Percentiles rank a stretch among this genome's conserved stretches.
phyloP scores from a whole-genome alignment of 2,329 filamentous ascomycete species.

The Nothophoma quercina region DNA sequence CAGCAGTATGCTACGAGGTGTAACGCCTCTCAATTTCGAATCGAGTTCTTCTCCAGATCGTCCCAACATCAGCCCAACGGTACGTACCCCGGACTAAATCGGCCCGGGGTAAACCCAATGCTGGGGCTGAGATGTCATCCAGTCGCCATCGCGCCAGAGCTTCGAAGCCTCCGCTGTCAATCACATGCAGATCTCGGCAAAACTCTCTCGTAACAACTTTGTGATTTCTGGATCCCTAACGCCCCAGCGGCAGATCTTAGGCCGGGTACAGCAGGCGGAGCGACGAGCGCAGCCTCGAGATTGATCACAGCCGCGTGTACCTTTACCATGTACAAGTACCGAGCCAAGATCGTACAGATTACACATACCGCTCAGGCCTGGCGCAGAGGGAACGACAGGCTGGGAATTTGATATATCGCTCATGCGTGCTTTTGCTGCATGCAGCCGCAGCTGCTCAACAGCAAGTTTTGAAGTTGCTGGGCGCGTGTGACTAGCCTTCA shows the following conservation, averaged over 20 bases:
- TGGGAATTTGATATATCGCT: not conserved
- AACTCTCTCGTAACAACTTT: constrained; percentile 36
- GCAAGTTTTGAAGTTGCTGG: constrained; percentile 29
- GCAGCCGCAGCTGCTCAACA: constrained; percentile 16
- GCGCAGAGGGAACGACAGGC: not conserved
- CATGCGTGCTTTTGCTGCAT: constrained; percentile 13
- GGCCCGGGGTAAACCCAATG: constrained; percentile 20
- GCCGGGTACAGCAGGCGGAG: constrained; percentile 17
- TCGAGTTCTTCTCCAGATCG: not conserved
- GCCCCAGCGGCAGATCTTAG: not conserved
- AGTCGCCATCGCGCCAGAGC: constrained; percentile 4
- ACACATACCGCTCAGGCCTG: constrained; percentile 6
- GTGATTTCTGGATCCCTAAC: constrained; percentile 13
- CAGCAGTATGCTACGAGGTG: not conserved
- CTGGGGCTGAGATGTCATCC: constrained; percentile 15
- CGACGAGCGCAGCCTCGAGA: constrained; percentile 8
- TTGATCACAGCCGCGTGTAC: constrained; percentile 1
- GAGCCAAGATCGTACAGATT: constrained; percentile 8
- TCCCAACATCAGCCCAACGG: not conserved
- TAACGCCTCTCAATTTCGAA: no score
- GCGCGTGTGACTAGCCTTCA: constrained; percentile 22
- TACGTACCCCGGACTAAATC: constrained; percentile 26
- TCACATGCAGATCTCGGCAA: constrained; percentile 32
- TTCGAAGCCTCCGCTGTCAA: constrained; percentile 19
- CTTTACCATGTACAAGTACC: not conserved